Base-by-base conservation (phyloP, 148 eudicot genomes). In the Suaeda aralocaspica region DNA sequence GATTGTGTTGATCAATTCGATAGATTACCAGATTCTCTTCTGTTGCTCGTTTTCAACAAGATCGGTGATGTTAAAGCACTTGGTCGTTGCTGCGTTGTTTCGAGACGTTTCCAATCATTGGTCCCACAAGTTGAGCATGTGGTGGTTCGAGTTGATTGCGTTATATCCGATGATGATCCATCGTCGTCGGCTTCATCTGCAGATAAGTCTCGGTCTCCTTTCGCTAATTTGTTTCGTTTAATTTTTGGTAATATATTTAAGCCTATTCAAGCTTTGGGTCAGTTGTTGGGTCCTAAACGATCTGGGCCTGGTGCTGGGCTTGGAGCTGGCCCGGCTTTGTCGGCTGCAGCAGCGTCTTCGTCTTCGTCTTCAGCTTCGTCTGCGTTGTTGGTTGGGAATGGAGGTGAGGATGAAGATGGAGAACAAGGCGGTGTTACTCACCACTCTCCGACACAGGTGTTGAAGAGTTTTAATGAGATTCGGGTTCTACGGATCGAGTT, bases 51-150 rank as follows among this genome's bases (percentile, higher is more conserved):
- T 60, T 91, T 93, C 87, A 93, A 93, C 87, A 73, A 72, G 67
- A 83, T 91, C 81, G 95, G 87, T 39, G 96, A 93, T 59, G 96
- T 91, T 24, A 93, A 93, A 36, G 81, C 96, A 34, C 77, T 93
- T 2, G 98, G 92, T 22, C 84, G 97, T 0, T 91, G 95, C 80
- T 84, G 87, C 76, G 82, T 83, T 21, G 92, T 93, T 58, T 91
- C 92, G 1, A 76, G 80, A 5, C 61, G 98, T 11, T 91, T 93
- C 72, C 92, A 87, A 19, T 24, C 77, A 13, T 74, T 93, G 22
- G 84, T 91, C 3, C 92, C 96, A 0, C 97, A 91, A 28, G 95
- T 91, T 2, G 88, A 90, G 15, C 76, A 79, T 80, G 81, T 89
- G 69, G 76, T 89, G 52, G 89, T 93, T 26, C 84, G 89, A 0